Evolutionary conservation across 345 rosid genomes (phyloP).

Genomic region (Eucalyptus pauciflora): DNA sequence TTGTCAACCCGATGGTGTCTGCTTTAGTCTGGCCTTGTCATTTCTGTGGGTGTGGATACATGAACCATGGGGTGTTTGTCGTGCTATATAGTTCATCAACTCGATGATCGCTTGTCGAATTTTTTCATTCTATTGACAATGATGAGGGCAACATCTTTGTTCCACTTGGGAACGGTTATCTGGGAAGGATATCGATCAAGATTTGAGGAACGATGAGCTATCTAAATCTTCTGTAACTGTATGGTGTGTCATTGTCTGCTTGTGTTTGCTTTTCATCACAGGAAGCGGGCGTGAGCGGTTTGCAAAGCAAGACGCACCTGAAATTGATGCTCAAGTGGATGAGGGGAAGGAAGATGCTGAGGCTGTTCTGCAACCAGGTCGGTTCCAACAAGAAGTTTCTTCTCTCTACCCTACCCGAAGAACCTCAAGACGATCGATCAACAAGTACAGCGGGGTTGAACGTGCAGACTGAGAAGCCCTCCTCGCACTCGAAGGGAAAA

Average conservation of each 20-base stretch:
- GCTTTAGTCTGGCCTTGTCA: background rate
- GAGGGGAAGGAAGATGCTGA: conserved; percentile 84
- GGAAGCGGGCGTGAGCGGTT: conserved; percentile 67
- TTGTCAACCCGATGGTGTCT: background rate
- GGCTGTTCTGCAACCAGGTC: conserved; percentile 66
- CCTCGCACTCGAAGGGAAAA: conserved; percentile 1
- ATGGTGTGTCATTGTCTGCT: background rate
- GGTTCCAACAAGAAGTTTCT: conserved; percentile 79
- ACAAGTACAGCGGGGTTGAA: background rate
- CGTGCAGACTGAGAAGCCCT: conserved; percentile 13
- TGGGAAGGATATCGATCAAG: background rate
- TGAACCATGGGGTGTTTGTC: background rate
- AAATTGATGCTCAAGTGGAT: conserved; percentile 95
- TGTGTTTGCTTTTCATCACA: background rate
- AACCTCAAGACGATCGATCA: conserved; percentile 26
- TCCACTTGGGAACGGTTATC: background rate
- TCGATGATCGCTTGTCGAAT: background rate
- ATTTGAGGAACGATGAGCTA: background rate
- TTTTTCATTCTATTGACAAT: background rate
- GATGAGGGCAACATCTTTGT: background rate
- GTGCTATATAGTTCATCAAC: background rate
- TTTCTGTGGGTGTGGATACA: background rate
- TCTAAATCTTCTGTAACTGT: background rate
- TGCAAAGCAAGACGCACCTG: conserved; percentile 90
- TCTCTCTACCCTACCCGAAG: conserved; percentile 61